Base-by-base conservation (phyloP, 768 basidiomycete species). In the Pulveroboletus sp. region DNA sequence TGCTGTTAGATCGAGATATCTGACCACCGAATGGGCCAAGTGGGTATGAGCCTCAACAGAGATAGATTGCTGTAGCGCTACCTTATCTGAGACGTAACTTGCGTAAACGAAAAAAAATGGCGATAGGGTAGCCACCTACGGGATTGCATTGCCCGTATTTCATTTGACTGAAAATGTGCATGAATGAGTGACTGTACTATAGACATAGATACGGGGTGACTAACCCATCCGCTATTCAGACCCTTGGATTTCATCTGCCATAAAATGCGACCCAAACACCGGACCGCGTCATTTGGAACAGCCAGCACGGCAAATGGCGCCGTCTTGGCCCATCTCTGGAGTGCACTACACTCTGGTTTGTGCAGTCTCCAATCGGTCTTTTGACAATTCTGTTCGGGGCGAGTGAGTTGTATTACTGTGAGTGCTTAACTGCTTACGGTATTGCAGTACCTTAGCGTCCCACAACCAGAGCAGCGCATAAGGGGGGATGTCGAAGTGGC, bases 391-490 rank as follows among this genome's bases (percentile, higher is more conserved):
- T 59, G 33, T 39, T 35, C 32, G 26, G 43, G 28, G 9, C 38
- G 38, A 56, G 37, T 30, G 18, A 50, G 36, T 15, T 14, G n/a
- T 18, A 11, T 32, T 30, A 32, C 5, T n/a, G 13, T 1, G 18
- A 31, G 27, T 13, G 10, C 14, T 18, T 17, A 8, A 42, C 13
- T 5, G 69, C 84, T 33, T 61, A 92, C 89, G 14, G 72, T 54
- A 47, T 84, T 77, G 62, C 95, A 97, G 59, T 97, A 98, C 60
- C 79, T 76, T 1, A 89, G 62, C 0, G 71, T 68, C 43, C 77
- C 78, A 64, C 95, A 98, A 6, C 72, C 74, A 0, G 84, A 80
- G 65, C 95, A 97, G 43, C 88, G 73, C 61, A 80, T 84, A 50
- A 93, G 62, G 1, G 71, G 65, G 17, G 62, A 50, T 0, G 67